phyloP scores from a whole-genome alignment of 1,284 basidiomycete species.

The Phaffia rhodozyma region DNA sequence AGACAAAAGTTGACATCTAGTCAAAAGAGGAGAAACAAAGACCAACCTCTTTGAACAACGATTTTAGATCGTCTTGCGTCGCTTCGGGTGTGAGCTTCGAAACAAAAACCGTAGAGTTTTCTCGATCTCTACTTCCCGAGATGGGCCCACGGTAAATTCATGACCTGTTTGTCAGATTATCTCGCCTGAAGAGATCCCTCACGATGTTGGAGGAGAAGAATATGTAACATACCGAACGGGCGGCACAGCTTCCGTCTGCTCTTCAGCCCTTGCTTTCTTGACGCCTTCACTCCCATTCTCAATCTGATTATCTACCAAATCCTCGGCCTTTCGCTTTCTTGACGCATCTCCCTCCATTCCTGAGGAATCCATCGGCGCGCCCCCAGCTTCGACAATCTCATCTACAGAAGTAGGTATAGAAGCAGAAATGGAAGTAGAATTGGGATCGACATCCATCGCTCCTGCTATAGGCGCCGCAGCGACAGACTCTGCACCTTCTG shows the following conservation, averaged over 20 bases:
- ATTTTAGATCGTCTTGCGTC: conserved; percentile 52
- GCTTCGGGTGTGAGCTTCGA: conserved; percentile 51
- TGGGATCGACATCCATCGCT: neutral
- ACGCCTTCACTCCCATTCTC: conserved; percentile 2
- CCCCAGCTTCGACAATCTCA: no score
- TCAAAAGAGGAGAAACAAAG: neutral
- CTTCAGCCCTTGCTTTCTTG: conserved; percentile 7
- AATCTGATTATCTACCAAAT: neutral
- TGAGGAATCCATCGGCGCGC: neutral
- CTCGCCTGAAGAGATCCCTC: neutral
- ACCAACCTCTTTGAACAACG: conserved; percentile 74
- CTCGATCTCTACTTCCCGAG: conserved; percentile 60
- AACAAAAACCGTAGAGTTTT: conserved; percentile 85
- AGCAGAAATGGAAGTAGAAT: neutral
- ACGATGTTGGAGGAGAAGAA: neutral
- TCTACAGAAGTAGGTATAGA: no score
- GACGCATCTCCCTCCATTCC: conserved; percentile 4
- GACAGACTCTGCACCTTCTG: neutral
- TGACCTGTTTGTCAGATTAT: neutral
- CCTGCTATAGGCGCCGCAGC: neutral
- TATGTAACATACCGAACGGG: neutral
- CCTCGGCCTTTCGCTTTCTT: conserved; percentile 22
- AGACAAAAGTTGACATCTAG: neutral
- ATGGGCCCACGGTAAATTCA: neutral
- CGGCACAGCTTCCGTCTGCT: conserved; percentile 20